These are phyloP conservation scores for Umbilicus rupestris DNA, from an alignment of 164 flowering plant genomes.

Conservation along the genomic window DNA sequence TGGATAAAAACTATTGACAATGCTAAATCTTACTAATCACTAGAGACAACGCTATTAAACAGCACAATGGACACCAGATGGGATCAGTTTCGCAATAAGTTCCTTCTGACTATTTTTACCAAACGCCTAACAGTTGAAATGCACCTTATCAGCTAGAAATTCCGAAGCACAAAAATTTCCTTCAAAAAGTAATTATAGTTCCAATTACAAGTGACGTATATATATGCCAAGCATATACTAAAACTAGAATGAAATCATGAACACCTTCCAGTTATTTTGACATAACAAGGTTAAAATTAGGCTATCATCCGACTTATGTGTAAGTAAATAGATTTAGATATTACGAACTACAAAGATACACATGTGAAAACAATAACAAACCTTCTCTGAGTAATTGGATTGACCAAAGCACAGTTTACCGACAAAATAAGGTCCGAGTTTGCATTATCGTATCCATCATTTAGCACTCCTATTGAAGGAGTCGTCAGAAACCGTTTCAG, in stretches of 20 bases:
- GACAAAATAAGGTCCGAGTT: conserved; percentile 85
- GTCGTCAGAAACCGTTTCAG: conserved; percentile 80
- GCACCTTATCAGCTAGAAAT: background rate
- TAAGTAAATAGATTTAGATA: background rate
- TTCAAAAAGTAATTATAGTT: background rate
- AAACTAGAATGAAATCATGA: background rate
- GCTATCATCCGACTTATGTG: background rate
- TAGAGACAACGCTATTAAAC: background rate
- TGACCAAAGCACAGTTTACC: conserved; percentile 59
- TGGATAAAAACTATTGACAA: background rate
- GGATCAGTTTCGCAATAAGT: background rate
- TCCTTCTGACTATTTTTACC: background rate
- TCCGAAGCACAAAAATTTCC: background rate
- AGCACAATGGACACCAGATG: background rate
- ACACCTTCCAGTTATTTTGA: too few relatives aligned
- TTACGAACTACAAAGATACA: background rate
- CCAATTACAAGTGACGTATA: background rate
- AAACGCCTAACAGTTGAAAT: background rate
- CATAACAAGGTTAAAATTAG: too few relatives aligned
- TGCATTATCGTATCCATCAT: conserved; percentile 92
- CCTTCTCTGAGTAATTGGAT: conserved; percentile 55
- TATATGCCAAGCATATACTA: background rate
- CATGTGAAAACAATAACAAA: conserved; percentile 23
- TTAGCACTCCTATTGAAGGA: conserved; percentile 79
- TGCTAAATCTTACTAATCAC: background rate